Evolutionary conservation across 495 filamentous ascomycete genomes (phyloP), one percentile per base, ranked within the genome.

Genomic region (Xylaria castorea): DNA sequence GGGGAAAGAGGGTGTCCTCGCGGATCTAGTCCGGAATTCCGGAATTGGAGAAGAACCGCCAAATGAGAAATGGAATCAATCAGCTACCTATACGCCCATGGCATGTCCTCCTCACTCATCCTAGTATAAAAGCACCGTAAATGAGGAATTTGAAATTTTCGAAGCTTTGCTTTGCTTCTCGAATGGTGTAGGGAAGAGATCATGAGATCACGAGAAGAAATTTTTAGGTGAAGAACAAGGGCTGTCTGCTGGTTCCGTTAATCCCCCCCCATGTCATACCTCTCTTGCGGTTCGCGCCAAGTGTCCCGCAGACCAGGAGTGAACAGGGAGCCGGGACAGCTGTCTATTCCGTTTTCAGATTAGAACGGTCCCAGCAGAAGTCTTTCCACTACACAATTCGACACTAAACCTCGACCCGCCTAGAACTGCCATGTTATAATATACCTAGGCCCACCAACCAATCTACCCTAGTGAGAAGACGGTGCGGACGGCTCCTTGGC

Each of bases 141-240:
- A 11, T 2, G 61, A 64, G 61, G 18, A 8, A 67, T 67, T 51
- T 67, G 64, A 14, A 67, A 67, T 67, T 30, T 38, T 51, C 48
- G 63, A 64, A 44, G 38, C 12, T 34, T 46, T 67, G 0, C 5
- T 32, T 32, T 66, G 40, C 63, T 66, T 22, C 3, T 66, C 27
- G 27, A 50, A 27, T 40, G 27, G 42, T 34, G 36, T 34, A 66
- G 25, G n/a, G 5, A 36, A n/a, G 5, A 30, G 36, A 57, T 57
- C 48, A 55, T 20, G 50, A 68, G 66, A 68, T 57, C 64, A 67
- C 30, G 14, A 48, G 36, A 65, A 48, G 42, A 32, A 27, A 30
- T 50, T 65, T 50, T 65, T 42, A 42, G 18, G 57, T 20, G 1
- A 22, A 36, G 20, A 18, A 48, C 22, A 50, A 27, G 42, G 62